Evolutionary conservation across 1,284 basidiomycete genomes (phyloP), one percentile per base, ranked within the genome.

Genomic region (Wallemia hederae): DNA sequence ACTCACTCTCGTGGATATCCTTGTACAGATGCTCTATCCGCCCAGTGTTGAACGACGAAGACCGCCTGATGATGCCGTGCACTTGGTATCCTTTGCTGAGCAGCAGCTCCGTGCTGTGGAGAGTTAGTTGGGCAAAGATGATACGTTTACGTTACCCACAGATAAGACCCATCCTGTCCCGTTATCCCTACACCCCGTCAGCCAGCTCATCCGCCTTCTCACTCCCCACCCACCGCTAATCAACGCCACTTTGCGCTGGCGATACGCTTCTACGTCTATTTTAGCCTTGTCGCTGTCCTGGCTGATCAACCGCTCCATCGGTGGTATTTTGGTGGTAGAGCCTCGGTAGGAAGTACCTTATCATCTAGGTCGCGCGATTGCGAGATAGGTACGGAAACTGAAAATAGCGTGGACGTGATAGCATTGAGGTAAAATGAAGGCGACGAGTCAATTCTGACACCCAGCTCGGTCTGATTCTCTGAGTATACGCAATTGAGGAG

Each of bases 21-120:
- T 79, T 79, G 71, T 89, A 90, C 25, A 92, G 77, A 71, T 91
- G 85, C 67, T 90, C 82, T 65, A 92, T 75, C 68, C 87, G 81
- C 66, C 82, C 83, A 61, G 87, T 92, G 73, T 92, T 92, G 78
- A 92, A 92, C 67, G 83, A 86, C 24, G 87, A 91, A 27, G 87
- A 90, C 63, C 87, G 82, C 67, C 87, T 82, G 66, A 92, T 89
- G 73, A 90, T 89, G 33, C 84, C 88, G 69, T 91, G 88, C 0
- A 91, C 88, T 65, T 87, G 77, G 70, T 91, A 91, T 34, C 87
- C 88, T 70, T 91, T 90, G 63, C 76, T 75, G 61, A 91, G 75
- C 61, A 91, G 74, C 22, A 90, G 73, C 70, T 89, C 85, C 25
- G 85, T 85, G 60, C 83, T 86, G 62, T 60, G 24, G 60, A 60